phyloP scores from a whole-genome alignment of 345 rosid genomes.

The Boechera divaricarpa region DNA sequence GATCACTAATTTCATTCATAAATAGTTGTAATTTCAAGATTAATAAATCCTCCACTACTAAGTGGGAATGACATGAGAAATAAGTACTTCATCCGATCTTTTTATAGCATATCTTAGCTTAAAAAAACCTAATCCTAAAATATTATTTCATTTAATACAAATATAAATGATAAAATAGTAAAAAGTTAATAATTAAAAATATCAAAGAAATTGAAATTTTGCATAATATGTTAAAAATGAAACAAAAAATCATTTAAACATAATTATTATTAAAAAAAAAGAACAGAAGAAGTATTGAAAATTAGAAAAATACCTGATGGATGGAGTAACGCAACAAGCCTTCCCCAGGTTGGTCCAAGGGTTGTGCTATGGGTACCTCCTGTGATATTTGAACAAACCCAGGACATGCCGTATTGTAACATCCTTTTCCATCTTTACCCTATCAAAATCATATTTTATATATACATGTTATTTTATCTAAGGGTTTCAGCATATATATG shows the following conservation, averaged over 20 bases:
- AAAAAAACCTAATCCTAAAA: too few species aligned
- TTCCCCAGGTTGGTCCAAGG: neutral
- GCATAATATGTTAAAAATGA: too few species aligned
- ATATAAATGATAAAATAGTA: too few species aligned
- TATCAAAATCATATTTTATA: neutral
- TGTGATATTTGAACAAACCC: constrained; percentile 24
- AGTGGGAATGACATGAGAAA: neutral
- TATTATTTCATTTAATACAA: too few species aligned
- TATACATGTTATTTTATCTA: neutral
- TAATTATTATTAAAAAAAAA: too few species aligned
- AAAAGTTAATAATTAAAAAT: too few species aligned
- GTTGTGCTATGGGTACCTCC: neutral
- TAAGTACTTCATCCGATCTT: too few species aligned
- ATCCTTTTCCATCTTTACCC: constrained; percentile 13
- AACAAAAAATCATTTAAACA: too few species aligned
- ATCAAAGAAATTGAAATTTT: too few species aligned
- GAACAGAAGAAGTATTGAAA: neutral
- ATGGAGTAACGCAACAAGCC: neutral
- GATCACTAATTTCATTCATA: neutral
- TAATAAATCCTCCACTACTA: neutral
- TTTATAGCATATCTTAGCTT: too few species aligned
- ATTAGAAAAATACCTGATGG: constrained; percentile 5
- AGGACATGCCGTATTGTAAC: constrained; percentile 10
- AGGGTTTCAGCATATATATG: neutral
- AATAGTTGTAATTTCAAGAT: neutral